phyloP scores from a whole-genome alignment of 768 basidiomycete species.

The Suillus cothurnatus region DNA sequence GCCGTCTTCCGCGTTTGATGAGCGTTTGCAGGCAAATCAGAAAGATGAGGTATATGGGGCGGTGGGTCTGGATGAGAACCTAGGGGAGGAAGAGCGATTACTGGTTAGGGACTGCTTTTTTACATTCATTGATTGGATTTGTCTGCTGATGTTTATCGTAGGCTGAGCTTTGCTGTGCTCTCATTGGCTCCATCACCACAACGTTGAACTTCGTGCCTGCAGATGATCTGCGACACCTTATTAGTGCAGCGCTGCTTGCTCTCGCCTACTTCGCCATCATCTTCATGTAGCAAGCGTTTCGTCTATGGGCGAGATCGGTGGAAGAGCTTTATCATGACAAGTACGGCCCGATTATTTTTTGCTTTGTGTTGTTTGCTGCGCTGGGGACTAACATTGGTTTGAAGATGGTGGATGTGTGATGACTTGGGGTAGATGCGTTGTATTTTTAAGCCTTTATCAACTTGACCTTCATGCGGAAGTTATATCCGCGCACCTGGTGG shows the following conservation, averaged over 20 bases:
- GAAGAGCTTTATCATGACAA: constrained; percentile 89
- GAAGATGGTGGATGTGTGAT: constrained; percentile 60
- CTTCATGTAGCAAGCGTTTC: constrained; percentile 74
- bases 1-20: constrained; percentile 80
- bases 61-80: constrained; percentile 40
- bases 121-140: constrained; percentile 5
- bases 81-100: constrained; percentile 52
- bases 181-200: constrained; percentile 87
- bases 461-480: no score
- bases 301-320: constrained; percentile 69
- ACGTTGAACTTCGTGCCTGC: constrained; percentile 83
- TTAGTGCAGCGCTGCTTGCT: constrained; percentile 81
- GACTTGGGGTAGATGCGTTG: no score
- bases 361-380: constrained; percentile 66
- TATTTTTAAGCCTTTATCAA: no score
- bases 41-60: constrained; percentile 23
- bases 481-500: no score
- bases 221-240: constrained; percentile 73
- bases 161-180: constrained; percentile 88
- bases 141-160: constrained; percentile 4
- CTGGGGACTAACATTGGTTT: constrained; percentile 76
- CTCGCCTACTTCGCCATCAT: constrained; percentile 86
- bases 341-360: constrained; percentile 81
- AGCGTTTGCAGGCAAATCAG: constrained; percentile 54
- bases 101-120: constrained; percentile 57